These are phyloP conservation scores for Tuber borchii DNA, from an alignment of 495 filamentous ascomycete genomes.

Conservation along the genomic window DNA sequence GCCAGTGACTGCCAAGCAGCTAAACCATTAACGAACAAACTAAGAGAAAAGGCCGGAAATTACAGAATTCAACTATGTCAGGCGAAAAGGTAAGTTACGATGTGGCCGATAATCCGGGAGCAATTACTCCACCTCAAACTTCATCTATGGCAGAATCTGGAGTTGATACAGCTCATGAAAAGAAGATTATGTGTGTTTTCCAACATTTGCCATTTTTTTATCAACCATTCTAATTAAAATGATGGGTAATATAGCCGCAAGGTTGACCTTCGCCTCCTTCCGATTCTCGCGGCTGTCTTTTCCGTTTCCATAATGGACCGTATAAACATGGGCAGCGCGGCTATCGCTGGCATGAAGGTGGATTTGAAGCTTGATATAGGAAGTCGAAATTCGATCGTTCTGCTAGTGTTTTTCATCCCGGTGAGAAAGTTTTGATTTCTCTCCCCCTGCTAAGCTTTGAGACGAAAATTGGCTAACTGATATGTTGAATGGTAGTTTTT, in stretches of 20 bases:
- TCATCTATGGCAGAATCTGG: slow-evolving; percentile 22
- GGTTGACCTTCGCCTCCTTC: slow-evolving; percentile 36
- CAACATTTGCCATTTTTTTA: neutral
- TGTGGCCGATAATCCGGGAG: neutral
- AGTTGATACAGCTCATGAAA: slow-evolving; percentile 34
- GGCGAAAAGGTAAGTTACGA: slow-evolving; percentile 18
- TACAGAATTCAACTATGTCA: slow-evolving; percentile 10
- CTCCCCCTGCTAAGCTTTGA: too few relatives aligned
- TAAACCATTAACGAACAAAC: neutral
- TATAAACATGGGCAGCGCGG: slow-evolving; percentile 51
- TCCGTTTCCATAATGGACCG: slow-evolving; percentile 38
- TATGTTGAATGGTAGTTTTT: slow-evolving; percentile 44
- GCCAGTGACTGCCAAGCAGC: neutral
- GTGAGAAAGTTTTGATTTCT: slow-evolving; percentile 10
- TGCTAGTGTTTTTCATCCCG: slow-evolving; percentile 46
- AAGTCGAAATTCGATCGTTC: slow-evolving; percentile 31
- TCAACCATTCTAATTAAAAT: slow-evolving; percentile 7
- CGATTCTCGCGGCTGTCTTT: slow-evolving; percentile 36
- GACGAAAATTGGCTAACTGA: neutral
- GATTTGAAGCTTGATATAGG: slow-evolving; percentile 46
- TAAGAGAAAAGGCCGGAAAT: neutral
- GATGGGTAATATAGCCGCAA: slow-evolving; percentile 18
- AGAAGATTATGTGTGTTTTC: slow-evolving; percentile 33
- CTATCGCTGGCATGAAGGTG: slow-evolving; percentile 51
- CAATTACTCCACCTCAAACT: slow-evolving; percentile 1